Evolutionary conservation across 148 eudicot species (phyloP), one percentile per base, ranked within the genome.

Genomic region (Vaccinium darrowii): DNA sequence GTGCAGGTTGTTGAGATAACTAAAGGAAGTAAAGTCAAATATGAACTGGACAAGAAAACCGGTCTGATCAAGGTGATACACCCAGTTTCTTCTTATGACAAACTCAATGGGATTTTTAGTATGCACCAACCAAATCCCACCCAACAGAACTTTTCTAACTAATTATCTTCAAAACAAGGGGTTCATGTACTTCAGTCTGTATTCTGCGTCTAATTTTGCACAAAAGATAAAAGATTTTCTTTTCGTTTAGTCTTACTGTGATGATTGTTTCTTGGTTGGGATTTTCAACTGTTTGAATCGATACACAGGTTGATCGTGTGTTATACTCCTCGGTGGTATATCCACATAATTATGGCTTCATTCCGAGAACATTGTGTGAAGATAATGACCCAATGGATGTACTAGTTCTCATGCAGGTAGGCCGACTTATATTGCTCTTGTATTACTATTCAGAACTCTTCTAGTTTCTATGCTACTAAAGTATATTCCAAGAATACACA

Each of bases 321-420:
- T 87, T 96, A 80, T 96, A 96, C 85, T 96, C 98, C 3, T 96
- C 99, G 9, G 97, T 96, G 86, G 99, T 96, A 13, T 96, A 96
- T 84, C 99, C 99, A 53, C 98, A 96, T 87, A 96, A 96, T 92
- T 96, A 96, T 73, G 98, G 98, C 18, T 96, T 96, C 89, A 92
- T 95, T 74, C 98, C 98, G 23, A 90, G 96, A 65, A 92, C 98
- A 51, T 82, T 93, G 78, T 93, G 96, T 81, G 98, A 95, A 90
- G 96, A 95, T 85, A 92, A 90, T 78, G 96, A 95, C 87, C 98
- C 96, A 51, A 90, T 95, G 94, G 98, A 95, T 87, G 98, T 94
- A 2, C 82, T 95, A 13, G 93, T 95, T 80, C 91, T 95, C 63
- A 95, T 93, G 98, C 97, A 95, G 96, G 98, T 94, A 90, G 51